Percentiles rank a stretch among this genome's conserved stretches.
phyloP scores from a whole-genome alignment of 73 alveolate species.

The Paramecium sonneborni region DNA sequence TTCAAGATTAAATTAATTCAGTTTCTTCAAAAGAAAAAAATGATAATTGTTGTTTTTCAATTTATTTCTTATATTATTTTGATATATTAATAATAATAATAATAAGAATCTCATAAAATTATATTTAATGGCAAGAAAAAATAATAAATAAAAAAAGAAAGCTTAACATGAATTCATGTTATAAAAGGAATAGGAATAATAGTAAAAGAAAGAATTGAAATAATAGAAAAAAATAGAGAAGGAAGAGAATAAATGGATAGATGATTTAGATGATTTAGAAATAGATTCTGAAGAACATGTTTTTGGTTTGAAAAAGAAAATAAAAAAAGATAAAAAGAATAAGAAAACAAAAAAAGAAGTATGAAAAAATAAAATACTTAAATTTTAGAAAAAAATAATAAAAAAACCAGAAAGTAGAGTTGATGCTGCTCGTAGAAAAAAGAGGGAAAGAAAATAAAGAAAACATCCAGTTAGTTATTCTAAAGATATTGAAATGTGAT shows the following conservation, averaged over 20 bases:
- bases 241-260: constrained; percentile 27
- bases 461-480: neutral
- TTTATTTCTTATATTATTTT: too few species aligned
- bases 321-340: neutral
- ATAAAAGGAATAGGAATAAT: neutral
- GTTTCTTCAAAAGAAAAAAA: neutral
- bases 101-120: neutral
- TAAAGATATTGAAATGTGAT: neutral
- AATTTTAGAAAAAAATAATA: neutral
- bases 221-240: neutral
- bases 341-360: neutral
- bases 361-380: neutral
- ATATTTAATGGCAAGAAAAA: constrained; percentile 32
- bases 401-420: neutral
- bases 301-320: constrained; percentile 4
- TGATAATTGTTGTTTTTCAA: neutral
- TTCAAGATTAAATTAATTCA: constrained; percentile 50
- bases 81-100: too few species aligned
- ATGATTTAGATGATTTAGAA: constrained; percentile 13
- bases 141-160: neutral
- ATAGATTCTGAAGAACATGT: constrained; percentile 39
- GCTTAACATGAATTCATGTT: neutral
- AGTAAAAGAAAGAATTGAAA: neutral
- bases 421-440: neutral
- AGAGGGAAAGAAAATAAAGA: neutral